Evolutionary conservation across 441 rosid genomes (phyloP).

Genomic region (Adansonia rubrostipa): DNA sequence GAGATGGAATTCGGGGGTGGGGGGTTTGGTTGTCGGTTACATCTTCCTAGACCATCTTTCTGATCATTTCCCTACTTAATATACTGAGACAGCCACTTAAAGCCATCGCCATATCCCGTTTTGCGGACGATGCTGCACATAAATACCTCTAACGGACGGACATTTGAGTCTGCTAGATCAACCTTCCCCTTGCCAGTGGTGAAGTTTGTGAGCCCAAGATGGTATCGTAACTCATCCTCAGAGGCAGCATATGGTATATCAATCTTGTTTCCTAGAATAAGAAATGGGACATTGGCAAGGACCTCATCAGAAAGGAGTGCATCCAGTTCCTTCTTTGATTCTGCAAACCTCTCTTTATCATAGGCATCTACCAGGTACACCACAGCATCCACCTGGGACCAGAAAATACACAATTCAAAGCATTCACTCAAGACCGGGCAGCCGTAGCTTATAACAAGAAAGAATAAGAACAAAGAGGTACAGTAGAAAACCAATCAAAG

Average conservation of each 20-base stretch:
- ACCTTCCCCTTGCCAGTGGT: slow-evolving; percentile 91
- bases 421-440: slow-evolving; percentile 22
- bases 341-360: slow-evolving; percentile 90
- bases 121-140: slow-evolving; percentile 94
- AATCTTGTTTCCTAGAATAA: slow-evolving; percentile 74
- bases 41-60: slow-evolving; percentile 24
- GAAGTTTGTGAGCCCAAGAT: slow-evolving; percentile 75
- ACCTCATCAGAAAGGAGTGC: slow-evolving; percentile 87
- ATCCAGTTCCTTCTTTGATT: slow-evolving; percentile 88
- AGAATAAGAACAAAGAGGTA: not conserved
- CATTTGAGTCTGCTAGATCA: slow-evolving; percentile 63
- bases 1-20: not conserved
- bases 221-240: too few species aligned
- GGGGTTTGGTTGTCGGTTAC: slow-evolving; percentile 13
- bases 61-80: slow-evolving; percentile 52
- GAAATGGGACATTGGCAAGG: slow-evolving; percentile 78
- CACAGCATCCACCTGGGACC: slow-evolving; percentile 81
- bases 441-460: not conserved
- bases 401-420: slow-evolving; percentile 12
- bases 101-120: slow-evolving; percentile 63
- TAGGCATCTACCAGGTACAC: slow-evolving; percentile 93
- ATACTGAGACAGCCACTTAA: slow-evolving; percentile 64
- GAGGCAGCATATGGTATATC: too few species aligned
- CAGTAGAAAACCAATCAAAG: not conserved
- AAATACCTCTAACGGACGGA: slow-evolving; percentile 81